Evolutionary conservation across 176 grass and related monocot genomes (phyloP).

Genomic region (Chloris gayana): DNA sequence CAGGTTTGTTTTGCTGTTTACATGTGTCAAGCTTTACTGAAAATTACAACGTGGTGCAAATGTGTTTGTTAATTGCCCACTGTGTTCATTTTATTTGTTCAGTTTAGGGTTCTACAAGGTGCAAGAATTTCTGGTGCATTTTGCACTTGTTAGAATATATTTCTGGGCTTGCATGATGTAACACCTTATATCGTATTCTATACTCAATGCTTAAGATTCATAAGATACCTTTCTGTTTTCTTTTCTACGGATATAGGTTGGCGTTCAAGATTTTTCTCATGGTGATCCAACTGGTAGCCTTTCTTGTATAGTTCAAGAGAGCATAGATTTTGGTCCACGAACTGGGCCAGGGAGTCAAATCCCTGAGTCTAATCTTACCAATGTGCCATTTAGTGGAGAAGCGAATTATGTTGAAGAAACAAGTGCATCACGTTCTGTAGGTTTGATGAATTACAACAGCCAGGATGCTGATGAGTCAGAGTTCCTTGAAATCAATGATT

Average conservation of each 20-base stretch:
- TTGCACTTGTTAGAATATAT: neutral
- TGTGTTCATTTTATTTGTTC: neutral
- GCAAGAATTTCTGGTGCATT: neutral
- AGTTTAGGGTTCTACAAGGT: slow-evolving; percentile 7
- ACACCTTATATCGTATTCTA: slow-evolving; percentile 12
- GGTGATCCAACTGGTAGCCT: slow-evolving; percentile 19
- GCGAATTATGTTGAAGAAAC: slow-evolving; percentile 42
- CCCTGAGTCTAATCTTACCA: slow-evolving; percentile 47
- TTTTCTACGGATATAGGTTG: slow-evolving; percentile 23
- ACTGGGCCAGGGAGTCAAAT: slow-evolving; percentile 37
- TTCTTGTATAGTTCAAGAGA: slow-evolving; percentile 47
- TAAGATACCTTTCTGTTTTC: slow-evolving; percentile 10
- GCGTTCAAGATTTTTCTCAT: slow-evolving; percentile 2
- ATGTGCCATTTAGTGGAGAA: slow-evolving; percentile 28
- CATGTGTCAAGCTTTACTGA: neutral
- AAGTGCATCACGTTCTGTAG: slow-evolving; percentile 22
- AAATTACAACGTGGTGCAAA: neutral
- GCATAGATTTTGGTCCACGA: slow-evolving; percentile 17
- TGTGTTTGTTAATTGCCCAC: neutral
- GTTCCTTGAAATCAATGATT: slow-evolving; percentile 91
- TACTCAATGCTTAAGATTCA: neutral
- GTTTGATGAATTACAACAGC: slow-evolving; percentile 18
- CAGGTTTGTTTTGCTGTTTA: slow-evolving; percentile 32
- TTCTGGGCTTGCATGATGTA: neutral
- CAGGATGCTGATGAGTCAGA: slow-evolving; percentile 57